Evolutionary conservation across 768 basidiomycete genomes (phyloP), one percentile per base, ranked within the genome.

Genomic region (Psilocybe tampanensis): DNA sequence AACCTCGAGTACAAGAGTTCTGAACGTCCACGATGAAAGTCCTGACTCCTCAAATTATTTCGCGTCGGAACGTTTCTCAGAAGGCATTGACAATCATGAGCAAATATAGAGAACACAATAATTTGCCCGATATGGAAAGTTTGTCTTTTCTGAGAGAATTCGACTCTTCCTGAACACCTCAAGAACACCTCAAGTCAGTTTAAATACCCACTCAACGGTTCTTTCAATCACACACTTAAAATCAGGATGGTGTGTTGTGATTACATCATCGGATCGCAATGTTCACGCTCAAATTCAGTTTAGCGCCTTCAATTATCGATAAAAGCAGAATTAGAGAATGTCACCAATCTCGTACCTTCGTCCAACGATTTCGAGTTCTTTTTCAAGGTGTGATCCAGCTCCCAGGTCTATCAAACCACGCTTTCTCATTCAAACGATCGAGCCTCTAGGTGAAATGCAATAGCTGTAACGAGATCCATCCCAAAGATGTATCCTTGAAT

Each of bases 291-390:
- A 47, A 49, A 41, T 47, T 54, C 24, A 62, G 50, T 44, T 11
- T 58, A 88, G 88, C 80, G 74, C 55, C 76, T 91, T 13, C 75
- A 77, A 58, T 74, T 90, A 26, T 87, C 85, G 44, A 89, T 91
- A 69, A 86, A 86, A 72, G 92, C 92, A 11, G 88, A 90, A 2
- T 79, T 94, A 43, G 90, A 94, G 68, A 88, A 89, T 61, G 85
- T 93, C 58, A 89, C 90, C 8, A 76, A 84, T 63, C 74, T 94
- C 24, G 72, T 74, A 48, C 92, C 92, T 26, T 79, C 81, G n/a
- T 70, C 76, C 3, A 78, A 85, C 26, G 81, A 86, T 60, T 94
- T 89, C 62, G 88, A 92, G 55, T 94, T 83, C 69, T 88, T 89
- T 77, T 94, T 94, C 76, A 70, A 88, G 77, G 91, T 90, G 48